These are phyloP conservation scores for Spinacia oleracea DNA, from an alignment of 179 eudicot species.

Conservation along the genomic window DNA sequence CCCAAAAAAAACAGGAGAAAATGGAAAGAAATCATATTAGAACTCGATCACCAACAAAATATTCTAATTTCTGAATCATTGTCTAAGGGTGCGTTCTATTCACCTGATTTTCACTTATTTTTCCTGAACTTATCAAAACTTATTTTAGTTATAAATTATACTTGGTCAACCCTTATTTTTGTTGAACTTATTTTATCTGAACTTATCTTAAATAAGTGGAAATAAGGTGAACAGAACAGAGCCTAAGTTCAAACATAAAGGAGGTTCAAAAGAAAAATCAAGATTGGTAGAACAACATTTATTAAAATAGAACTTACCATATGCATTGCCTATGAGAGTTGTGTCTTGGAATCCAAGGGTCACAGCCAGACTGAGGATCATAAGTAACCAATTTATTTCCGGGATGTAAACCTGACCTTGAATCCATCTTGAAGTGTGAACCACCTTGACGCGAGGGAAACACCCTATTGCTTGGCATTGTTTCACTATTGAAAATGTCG, in stretches of 20 bases:
- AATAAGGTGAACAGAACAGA: no score
- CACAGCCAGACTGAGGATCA: constrained; percentile 34
- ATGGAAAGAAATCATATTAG: no score
- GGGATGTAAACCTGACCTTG: constrained; percentile 41
- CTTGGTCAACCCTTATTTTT: no score
- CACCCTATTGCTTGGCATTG: constrained; percentile 43
- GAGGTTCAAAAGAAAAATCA: background rate
- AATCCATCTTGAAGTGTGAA: constrained; percentile 40
- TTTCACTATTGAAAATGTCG: constrained; percentile 37
- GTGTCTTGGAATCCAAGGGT: constrained; percentile 39
- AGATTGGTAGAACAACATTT: no score
- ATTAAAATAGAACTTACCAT: constrained; percentile 24
- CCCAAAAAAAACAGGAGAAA: background rate
- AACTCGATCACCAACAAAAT: no score
- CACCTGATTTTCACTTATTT: no score
- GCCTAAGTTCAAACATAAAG: background rate
- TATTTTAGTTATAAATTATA: no score
- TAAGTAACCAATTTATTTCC: constrained; percentile 42
- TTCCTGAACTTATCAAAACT: no score
- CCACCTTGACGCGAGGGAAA: constrained; percentile 40
- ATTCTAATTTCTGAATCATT: no score
- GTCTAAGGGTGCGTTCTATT: no score
- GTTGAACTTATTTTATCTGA: no score
- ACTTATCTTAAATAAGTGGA: no score
- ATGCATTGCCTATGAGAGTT: constrained; percentile 35